Base-by-base conservation (phyloP, 2,329 filamentous ascomycete species). In the Diaporthe ilicicola region DNA sequence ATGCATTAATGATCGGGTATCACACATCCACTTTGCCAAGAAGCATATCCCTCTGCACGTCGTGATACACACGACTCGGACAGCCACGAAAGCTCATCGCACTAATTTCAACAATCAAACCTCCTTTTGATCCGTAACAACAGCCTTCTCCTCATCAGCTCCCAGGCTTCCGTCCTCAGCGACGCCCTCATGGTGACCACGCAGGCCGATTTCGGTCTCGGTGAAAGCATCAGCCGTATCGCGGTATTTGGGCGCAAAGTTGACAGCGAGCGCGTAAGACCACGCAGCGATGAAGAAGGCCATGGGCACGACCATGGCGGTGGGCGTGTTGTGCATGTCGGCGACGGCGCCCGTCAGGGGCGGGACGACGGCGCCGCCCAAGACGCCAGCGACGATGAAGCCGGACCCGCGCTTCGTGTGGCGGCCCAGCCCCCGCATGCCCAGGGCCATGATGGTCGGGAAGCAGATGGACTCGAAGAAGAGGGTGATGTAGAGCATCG, bases 391-490 rank as follows among this genome's bases (percentile, higher is more conserved):
- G 2, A 94, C 87, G 70, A 93, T 90, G 79, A 89, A 92, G 5
- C 92, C 92, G 2, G 90, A 91, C 1, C 93, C 93, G 72, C 92
- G 88, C 84, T 95, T 94, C 44, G 91, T 93, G 81, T 95, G 91
- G 22, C 90, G 88, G 7, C 93, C 93, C 1, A 94, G 85, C 2
- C 92, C 92, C 27, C 92, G 88, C 84, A 94, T 93, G 10, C 92
- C 92, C 3, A 95, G 85, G 0, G 92, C 92, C 37, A 95, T 90
- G 76, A 95, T 94, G 22, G 92, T 94, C 0, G 93, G 93, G 84
- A 95, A 95, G 79, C 91, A 92, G 77, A 94, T 92, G 4, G 89
- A 91, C 81, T 94, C 93, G 80, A 95, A 95, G 84, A 95, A 94
- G 29, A 94, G 85, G 8, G 91, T 89, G 12, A 93, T 73, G 79